These are phyloP conservation scores for Volvariella volvacea DNA, from an alignment of 1,284 basidiomycete genomes.

Conservation along the genomic window DNA sequence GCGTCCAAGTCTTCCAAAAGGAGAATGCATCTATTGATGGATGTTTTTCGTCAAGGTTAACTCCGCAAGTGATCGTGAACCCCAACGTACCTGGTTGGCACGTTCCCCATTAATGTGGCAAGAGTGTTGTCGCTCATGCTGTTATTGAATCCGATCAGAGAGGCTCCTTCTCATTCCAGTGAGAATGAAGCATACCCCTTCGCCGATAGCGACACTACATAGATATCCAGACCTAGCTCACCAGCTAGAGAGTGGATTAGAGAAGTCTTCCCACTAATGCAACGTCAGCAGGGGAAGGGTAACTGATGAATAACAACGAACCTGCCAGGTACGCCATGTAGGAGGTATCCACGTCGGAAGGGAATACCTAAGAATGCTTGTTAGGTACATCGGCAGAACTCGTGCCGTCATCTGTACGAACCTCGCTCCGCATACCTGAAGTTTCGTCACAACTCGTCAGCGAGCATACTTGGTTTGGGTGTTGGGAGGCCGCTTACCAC, in stretches of 20 bases:
- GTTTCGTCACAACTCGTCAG: not conserved
- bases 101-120: constrained; percentile 75
- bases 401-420: constrained; percentile 23
- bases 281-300: constrained; percentile 11
- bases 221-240: constrained; percentile 82
- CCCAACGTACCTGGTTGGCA: constrained; percentile 62
- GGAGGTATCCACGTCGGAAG: constrained; percentile 77
- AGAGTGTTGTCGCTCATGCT: constrained; percentile 86
- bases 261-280: constrained; percentile 69
- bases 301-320: constrained; percentile 23
- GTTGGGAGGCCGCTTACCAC: constrained; percentile 46
- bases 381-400: constrained; percentile 5
- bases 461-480: constrained; percentile 7
- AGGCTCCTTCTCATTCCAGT: constrained; percentile 1
- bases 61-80: constrained; percentile 9
- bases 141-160: constrained; percentile 7
- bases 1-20: constrained; percentile 85
- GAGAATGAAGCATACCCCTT: constrained; percentile 53
- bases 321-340: constrained; percentile 82
- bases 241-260: constrained; percentile 82
- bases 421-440: constrained; percentile 80
- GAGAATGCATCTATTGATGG: constrained; percentile 64
- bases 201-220: constrained; percentile 77
- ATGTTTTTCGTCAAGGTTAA: constrained; percentile 4
- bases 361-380: constrained; percentile 56